These are phyloP conservation scores for Tulasnella sp. DNA, from an alignment of 768 basidiomycete genomes.

Conservation along the genomic window DNA sequence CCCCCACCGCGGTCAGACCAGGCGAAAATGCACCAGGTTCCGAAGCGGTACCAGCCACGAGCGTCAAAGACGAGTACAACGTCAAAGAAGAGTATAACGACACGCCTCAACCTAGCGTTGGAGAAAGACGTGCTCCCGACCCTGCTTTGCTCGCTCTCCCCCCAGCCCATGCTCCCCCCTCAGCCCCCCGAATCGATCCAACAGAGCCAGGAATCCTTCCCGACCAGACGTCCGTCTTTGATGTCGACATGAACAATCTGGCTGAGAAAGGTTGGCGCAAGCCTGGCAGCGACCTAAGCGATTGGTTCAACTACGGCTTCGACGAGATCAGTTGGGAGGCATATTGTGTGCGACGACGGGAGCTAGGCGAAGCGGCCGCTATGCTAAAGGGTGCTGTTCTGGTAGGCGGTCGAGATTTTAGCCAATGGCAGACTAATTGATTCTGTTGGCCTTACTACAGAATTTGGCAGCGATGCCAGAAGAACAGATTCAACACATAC, in stretches of 20 bases:
- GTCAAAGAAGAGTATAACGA: conserved; percentile 23
- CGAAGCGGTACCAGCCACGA: conserved; percentile 50
- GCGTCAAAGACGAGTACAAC: conserved; percentile 23
- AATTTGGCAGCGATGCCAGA: conserved; percentile 78
- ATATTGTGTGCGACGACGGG: conserved; percentile 77
- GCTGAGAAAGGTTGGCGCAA: conserved; percentile 84
- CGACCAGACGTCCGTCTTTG: conserved; percentile 65
- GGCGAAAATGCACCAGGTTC: conserved; percentile 66
- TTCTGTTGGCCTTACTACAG: conserved; percentile 32
- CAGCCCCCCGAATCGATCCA: conserved; percentile 72
- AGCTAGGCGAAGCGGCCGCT: conserved; percentile 68
- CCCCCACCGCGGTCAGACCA: conserved; percentile 36
- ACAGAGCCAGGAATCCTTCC: conserved; percentile 56
- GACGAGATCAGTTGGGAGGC: conserved; percentile 95
- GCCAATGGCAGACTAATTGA: not conserved
- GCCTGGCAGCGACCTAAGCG: conserved; percentile 86
- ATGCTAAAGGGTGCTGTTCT: conserved; percentile 77
- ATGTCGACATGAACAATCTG: conserved; percentile 68
- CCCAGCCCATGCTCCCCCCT: conserved; percentile 60
- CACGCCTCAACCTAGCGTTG: conserved; percentile 26
- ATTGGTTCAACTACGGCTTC: conserved; percentile 99
- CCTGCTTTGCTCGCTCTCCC: conserved; percentile 46
- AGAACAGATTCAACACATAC: conserved; percentile 59
- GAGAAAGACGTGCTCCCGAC: conserved; percentile 29
- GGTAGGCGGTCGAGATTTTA: conserved; percentile 40